Evolutionary conservation across 345 rosid species (phyloP), one percentile per base, ranked within the genome.

Genomic region (Hibiscus tridactylites): DNA sequence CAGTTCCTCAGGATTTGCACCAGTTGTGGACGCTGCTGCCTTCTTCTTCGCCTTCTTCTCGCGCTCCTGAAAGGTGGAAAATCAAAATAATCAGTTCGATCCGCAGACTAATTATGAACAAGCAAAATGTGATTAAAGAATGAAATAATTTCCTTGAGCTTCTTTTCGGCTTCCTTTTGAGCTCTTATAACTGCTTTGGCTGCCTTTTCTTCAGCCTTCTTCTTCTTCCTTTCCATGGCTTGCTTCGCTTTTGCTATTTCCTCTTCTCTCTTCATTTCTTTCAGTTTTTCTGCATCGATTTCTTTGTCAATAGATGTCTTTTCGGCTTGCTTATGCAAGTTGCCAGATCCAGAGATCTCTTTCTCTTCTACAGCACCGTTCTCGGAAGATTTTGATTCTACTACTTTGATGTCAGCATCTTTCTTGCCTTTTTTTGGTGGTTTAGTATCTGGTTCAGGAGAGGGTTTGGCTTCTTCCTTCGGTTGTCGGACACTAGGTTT

Each of bases 181-280:
- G 98, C 93, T 87, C 92, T 85, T 24, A 73, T 70, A 59, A 97
- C 91, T 54, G 93, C 97, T 84, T 95, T 95, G 12, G 87, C 89
- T 65, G 97, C 99, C 71, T 86, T 78, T 87, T 91, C 89, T 80
- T 92, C 98, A 2, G 97, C 97, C 84, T 81, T 71, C 82, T 86
- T 95, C 85, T 87, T 95, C 88, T 95, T 95, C 83, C 99, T 88
- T 80, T 95, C 99, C 87, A 86, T 79, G 58, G 96, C 97, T 79
- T 81, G 96, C 82, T 87, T 92, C 68, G 93, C 90, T 83, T 92
- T 92, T 28, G 84, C 96, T n/a, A 87, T 81, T 79, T 95, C 97
- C 84, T 89, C 96, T 72, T 88, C 94, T 80, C 92, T 88, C 81
- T 82, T 92, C 81, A 89, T 86, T 83, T 92, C 98, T 85, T 83